Base-by-base conservation (phyloP, 805 yeast species). In the Nakazawaea anatomiae region DNA sequence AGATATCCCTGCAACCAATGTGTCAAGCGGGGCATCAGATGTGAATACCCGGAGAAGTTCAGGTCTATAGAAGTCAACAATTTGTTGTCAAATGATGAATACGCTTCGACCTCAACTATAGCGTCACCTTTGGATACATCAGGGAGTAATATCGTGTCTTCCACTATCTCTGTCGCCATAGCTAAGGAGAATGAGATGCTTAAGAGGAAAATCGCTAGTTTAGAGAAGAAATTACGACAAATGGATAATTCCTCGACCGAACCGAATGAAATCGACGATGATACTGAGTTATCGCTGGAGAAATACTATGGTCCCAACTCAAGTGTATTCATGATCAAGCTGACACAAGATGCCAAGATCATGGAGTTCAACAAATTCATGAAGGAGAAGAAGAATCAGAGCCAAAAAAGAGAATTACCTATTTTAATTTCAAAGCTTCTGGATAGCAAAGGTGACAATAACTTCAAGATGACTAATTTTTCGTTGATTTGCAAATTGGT, bases 271-370 rank as follows among this genome's bases (percentile, higher is more conserved):
- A 40, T 59, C 53, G 42, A 59, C 27, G 39, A 43, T 12, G 51
- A 44, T 36, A 39, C 51, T 4, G 74, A 69, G 54, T 68, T 72
- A 27, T 61, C 70, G 29, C 74, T 71, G 35, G 69, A 67, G 32
- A 74, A 74, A 51, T 77, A 72, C 55, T 77, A 75, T 57, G 81
- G 81, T 0, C 81, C 82, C 1, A 76, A 71, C 52, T 74, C 78
- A n/a, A 68, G 76, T 6, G 62, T 65, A 40, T 76, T 65, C 56
- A 76, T 77, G 81, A 70, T 75, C 39, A 71, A 72, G 36, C 59
- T 69, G 2, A 63, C 70, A 44, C 60, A 60, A 47, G 53, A 57
- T 41, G 61, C 63, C 14, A 44, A 52, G 27, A 48, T 47, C 14
- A 55, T 58, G 8, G 52, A 48, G 14, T 47, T 49, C 27, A 52